These are phyloP conservation scores for Oryza officinalis DNA, from an alignment of 176 grass and related monocot genomes.

Conservation along the genomic window DNA sequence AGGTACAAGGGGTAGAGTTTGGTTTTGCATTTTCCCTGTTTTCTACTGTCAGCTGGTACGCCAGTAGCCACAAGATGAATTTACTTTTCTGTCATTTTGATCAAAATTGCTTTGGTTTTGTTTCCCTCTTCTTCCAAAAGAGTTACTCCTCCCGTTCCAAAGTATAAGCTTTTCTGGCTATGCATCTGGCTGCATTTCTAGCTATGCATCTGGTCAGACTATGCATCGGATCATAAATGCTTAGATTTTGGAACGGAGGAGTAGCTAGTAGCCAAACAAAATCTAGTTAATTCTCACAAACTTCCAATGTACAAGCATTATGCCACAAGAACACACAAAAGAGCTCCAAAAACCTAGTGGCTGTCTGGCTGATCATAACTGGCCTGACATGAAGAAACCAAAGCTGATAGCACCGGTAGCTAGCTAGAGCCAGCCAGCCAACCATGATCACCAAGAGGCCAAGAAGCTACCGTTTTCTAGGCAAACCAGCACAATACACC, in stretches of 20 bases:
- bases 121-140: neutral
- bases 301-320: conserved; percentile 29
- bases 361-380: neutral
- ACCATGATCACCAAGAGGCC: neutral
- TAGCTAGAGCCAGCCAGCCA: neutral
- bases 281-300: conserved; percentile 3
- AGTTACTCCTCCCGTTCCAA: neutral
- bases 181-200: too few species aligned
- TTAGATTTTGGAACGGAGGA: too few species aligned
- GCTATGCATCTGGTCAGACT: too few species aligned
- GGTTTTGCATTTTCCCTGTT: too few species aligned
- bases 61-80: too few species aligned
- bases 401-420: neutral
- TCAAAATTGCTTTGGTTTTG: neutral
- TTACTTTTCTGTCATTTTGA: too few species aligned
- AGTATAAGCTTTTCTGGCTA: too few species aligned
- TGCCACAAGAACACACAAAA: conserved; percentile 26
- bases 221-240: too few species aligned
- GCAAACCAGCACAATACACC: conserved; percentile 1
- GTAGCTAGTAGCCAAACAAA: neutral
- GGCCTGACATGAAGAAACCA: conserved; percentile 8
- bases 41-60: too few species aligned
- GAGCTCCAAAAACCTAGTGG: conserved; percentile 23
- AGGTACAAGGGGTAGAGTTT: too few species aligned
- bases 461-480: neutral